Conservation (phyloP, 345 rosid genomes). For the Limnanthes douglasii region DNA sequence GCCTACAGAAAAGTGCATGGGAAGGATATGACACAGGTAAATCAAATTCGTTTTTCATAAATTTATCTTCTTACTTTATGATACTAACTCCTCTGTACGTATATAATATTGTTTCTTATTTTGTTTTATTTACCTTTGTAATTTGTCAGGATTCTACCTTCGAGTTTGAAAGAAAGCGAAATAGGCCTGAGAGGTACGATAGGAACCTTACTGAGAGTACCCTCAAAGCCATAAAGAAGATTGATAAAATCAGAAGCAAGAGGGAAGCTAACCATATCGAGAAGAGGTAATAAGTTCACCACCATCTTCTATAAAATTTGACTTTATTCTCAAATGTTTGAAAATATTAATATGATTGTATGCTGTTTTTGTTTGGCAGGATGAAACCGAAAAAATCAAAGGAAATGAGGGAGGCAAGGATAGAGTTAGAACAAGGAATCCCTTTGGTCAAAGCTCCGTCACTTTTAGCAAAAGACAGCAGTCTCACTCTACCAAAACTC, state of each 20-base stretch:
- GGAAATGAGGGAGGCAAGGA: conserved; percentile 17
- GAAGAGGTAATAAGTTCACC: conserved; percentile 23
- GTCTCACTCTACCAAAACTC: conserved; percentile 29
- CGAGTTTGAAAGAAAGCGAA: conserved; percentile 92
- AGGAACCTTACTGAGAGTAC: conserved; percentile 63
- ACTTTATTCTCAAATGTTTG: background rate
- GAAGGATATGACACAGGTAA: conserved; percentile 94
- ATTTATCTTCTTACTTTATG: background rate
- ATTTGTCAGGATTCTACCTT: conserved; percentile 88
- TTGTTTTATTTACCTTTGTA: too few species aligned
- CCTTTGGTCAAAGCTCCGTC: conserved; percentile 40
- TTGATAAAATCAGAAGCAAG: conserved; percentile 47
- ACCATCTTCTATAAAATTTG: background rate
- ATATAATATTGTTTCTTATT: too few species aligned
- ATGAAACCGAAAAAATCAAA: conserved; percentile 32
- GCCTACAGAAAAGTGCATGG: conserved; percentile 68
- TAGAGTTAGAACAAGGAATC: conserved; percentile 37
- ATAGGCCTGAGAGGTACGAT: conserved; percentile 93
- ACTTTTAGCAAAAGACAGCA: conserved; percentile 16
- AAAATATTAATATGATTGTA: background rate
- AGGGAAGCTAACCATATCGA: conserved; percentile 41
- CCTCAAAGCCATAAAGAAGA: conserved; percentile 76
- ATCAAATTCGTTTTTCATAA: background rate
- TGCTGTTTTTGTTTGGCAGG: conserved; percentile 23
- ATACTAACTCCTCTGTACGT: too few species aligned